Evolutionary conservation across 306 rosid species (phyloP), one percentile per base, ranked within the genome.

Genomic region (Rosa rugosa): DNA sequence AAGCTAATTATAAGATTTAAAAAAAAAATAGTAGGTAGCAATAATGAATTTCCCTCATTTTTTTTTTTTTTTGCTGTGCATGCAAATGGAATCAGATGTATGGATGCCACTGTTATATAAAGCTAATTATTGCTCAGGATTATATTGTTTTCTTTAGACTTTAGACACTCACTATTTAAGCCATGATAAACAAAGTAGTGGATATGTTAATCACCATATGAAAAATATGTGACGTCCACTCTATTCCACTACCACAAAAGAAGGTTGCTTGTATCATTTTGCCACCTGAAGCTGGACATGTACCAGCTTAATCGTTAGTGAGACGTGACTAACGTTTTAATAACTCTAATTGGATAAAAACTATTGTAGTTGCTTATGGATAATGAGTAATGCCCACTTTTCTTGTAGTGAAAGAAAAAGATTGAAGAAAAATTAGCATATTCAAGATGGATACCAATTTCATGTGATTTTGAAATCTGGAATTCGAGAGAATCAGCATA

Each of bases 281-380:
- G 70, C 70, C 45, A 65, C 70, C 70, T 34, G 44, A 65, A 65
- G 45, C 70, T 36, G 70, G 18, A 63, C 69, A 63, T 12, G 14
- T 13, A 16, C 45, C 44, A 8, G 70, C 70, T 65, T 64, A 64
- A 64, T 63, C 2, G n/a, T 65, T 65, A 65, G 70, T 65, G 70
- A 65, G 45, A 23, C 36, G 70, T 65, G 70, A 65, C 45, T 36
- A 34, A 14, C 45, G 5, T 36, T 34, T 34, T 34, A 65, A 65
- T 8, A 0, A 20, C 70, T 65, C 70, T 36, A 65, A 65, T 36
- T 65, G 70, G 70, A 65, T 65, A 34, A 65, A 45, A 34, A 36
- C 22, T 34, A 3, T 17, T 36, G 70, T 17, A 34, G 70, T 9
- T 65, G 45, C 70, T 65, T 17, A 36, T 65, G 70, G 70, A 65